These are phyloP conservation scores for Rhynchosporium agropyri DNA, from an alignment of 2,329 filamentous ascomycete species.

Conservation along the genomic window DNA sequence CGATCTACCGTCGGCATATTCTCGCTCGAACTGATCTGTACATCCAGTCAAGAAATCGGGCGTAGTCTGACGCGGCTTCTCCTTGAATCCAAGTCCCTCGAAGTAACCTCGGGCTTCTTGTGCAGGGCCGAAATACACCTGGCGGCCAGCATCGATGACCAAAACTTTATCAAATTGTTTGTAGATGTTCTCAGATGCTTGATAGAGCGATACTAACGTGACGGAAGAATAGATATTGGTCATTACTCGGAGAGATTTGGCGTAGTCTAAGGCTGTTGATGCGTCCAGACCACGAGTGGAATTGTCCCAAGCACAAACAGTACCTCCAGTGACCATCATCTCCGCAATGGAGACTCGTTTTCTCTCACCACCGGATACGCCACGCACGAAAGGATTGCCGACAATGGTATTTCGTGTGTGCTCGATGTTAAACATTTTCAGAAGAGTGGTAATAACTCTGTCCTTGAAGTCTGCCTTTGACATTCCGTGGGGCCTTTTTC, in stretches of 20 bases:
- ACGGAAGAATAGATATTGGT: constrained; percentile 75
- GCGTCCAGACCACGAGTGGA: constrained; percentile 79
- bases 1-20: constrained; percentile 70
- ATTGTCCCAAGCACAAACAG: constrained; percentile 80
- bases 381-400: constrained; percentile 78
- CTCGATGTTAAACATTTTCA: constrained; percentile 94
- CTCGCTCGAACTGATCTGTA: constrained; percentile 80
- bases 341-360: constrained; percentile 82
- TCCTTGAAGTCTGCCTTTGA: constrained; percentile 75
- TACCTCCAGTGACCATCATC: constrained; percentile 72
- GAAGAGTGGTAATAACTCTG: constrained; percentile 70
- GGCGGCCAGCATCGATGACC: constrained; percentile 72
- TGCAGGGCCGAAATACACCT: constrained; percentile 66
- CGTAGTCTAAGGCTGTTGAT: constrained; percentile 77
- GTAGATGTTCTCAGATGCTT: constrained; percentile 71
- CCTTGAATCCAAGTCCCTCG: constrained; percentile 63
- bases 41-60: constrained; percentile 78
- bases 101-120: constrained; percentile 67
- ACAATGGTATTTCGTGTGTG: constrained; percentile 85
- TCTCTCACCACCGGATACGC: constrained; percentile 78
- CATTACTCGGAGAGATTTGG: constrained; percentile 69
- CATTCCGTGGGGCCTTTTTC: constrained; percentile 75
- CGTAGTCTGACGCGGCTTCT: constrained; percentile 62
- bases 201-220: constrained; percentile 69
- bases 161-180: constrained; percentile 79